Evolutionary conservation across 2,329 filamentous ascomycete genomes (phyloP), one percentile per base, ranked within the genome.

Genomic region (Chaetomium globosum): DNA sequence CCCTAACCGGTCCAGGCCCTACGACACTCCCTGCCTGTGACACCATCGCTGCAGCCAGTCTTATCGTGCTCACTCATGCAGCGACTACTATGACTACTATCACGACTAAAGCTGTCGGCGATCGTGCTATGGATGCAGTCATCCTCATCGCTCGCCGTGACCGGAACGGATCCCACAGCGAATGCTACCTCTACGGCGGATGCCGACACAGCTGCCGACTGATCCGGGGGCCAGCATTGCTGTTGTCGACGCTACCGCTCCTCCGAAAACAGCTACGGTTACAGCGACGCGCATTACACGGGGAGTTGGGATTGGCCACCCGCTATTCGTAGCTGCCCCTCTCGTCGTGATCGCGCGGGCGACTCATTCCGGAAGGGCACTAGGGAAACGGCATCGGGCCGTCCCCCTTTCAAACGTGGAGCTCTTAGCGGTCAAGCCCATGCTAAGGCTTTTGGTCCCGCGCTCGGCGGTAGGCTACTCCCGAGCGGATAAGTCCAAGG

Each of bases 331-430:
- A 26, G 48, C 52, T 52, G 36, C 30, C 10, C 19, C 31, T 23
- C 53, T 39, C 53, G 23, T 16, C 30, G 48, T 4, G 9, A 36
- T n/a, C 52, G 52, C 33, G 33, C 23, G 26, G 16, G 31, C 21
- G 13, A 43, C 52, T 6, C 21, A 28, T 19, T 8, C 8, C 10
- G 43, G 43, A 36, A 59, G n/a, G 57, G 21, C 23, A 26, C 33
- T 48, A 28, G n/a, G 48, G 30, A 13, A 28, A 52, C 58, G 58
- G 43, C 57, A 59, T 53, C 58, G 59, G 59, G 28, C 59, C 49
- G 48, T 53, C 36, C 59, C 49, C 16, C 39, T 43, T 53, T 13
- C 13, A 8, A 30, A 10, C 43, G 59, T 46, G 33, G 49, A 46
- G 26, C 23, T 46, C 0, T 26, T n/a, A 12, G 28, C 46, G 19